Conservation (phyloP, 305 asterid species). For the Andrographis paniculata region DNA sequence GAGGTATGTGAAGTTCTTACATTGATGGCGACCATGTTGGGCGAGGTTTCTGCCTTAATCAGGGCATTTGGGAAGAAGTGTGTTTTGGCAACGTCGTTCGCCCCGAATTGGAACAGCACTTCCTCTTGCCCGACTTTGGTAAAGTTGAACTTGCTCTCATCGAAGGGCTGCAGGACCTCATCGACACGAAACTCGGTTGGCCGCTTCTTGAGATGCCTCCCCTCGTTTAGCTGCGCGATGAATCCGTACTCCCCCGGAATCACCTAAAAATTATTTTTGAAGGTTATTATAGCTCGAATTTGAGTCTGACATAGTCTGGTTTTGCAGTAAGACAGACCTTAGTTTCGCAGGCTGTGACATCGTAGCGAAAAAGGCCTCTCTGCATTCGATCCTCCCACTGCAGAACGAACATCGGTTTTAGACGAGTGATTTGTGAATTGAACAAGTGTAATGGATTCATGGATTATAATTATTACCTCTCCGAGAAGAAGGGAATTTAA, state of each 20-base stretch:
- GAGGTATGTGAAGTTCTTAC: conserved; percentile 37
- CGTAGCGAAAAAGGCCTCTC: conserved; percentile 88
- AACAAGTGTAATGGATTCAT: too few species aligned
- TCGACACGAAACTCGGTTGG: conserved; percentile 90
- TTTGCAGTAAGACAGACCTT: conserved; percentile 57
- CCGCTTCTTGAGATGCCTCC: conserved; percentile 92
- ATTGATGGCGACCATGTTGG: conserved; percentile 76
- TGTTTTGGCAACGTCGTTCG: conserved; percentile 36
- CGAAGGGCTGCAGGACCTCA: conserved; percentile 83
- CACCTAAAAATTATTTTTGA: too few species aligned
- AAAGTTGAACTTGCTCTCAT: conserved; percentile 73
- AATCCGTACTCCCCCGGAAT: conserved; percentile 79
- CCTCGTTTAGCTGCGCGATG: conserved; percentile 85
- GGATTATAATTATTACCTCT: conserved; percentile 43
- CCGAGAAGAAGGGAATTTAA: conserved; percentile 80
- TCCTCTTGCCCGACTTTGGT: conserved; percentile 86
- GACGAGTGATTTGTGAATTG: not conserved
- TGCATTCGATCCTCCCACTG: conserved; percentile 98
- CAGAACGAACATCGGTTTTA: conserved; percentile 13
- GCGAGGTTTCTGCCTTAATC: conserved; percentile 49
- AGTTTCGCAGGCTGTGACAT: conserved; percentile 91
- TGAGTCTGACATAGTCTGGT: too few species aligned
- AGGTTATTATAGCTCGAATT: too few species aligned
- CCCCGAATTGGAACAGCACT: conserved; percentile 63
- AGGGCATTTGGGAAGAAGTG: conserved; percentile 54